A percentile compares a stretch with the other conserved stretches of the same genome.
phyloP scores from a whole-genome alignment of 176 grass and related monocot species.

The Cenchrus purpureus region DNA sequence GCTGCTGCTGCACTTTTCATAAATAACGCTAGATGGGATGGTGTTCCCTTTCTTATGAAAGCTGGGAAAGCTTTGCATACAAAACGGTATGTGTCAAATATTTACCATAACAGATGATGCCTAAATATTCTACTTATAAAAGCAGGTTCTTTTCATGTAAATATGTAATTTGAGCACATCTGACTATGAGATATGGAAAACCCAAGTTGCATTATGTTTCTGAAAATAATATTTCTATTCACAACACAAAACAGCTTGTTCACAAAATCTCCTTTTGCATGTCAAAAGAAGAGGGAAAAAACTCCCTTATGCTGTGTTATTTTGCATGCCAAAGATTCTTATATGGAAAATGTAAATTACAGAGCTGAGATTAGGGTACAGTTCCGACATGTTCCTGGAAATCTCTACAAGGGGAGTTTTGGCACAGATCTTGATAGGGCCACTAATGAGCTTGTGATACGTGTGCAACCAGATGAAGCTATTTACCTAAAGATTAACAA shows the following conservation, averaged over 20 bases:
- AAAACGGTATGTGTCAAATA: slow-evolving; percentile 52
- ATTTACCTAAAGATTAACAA: slow-evolving; percentile 98
- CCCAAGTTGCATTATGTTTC: background rate
- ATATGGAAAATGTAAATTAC: slow-evolving; percentile 34
- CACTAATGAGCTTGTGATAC: slow-evolving; percentile 94
- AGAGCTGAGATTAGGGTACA: slow-evolving; percentile 95
- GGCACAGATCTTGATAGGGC: slow-evolving; percentile 87
- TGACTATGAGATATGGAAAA: background rate
- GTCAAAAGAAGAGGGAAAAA: background rate
- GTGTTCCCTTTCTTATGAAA: slow-evolving; percentile 98
- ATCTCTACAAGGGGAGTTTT: slow-evolving; percentile 85
- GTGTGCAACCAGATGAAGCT: slow-evolving; percentile 91
- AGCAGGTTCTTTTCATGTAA: background rate
- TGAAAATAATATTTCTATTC: background rate
- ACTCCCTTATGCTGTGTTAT: background rate
- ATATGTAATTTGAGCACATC: background rate
- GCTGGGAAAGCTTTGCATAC: slow-evolving; percentile 90
- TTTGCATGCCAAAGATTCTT: slow-evolving; percentile 13
- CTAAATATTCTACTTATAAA: slow-evolving; percentile 2
- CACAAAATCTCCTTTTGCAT: background rate
- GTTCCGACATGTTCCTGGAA: slow-evolving; percentile 94
- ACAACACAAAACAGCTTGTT: background rate
- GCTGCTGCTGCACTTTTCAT: slow-evolving; percentile 88
- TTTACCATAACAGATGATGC: slow-evolving; percentile 15
- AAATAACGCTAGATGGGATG: slow-evolving; percentile 96